Evolutionary conservation across 2,329 filamentous ascomycete species (phyloP).

Genomic region (Saccharata proteae): DNA sequence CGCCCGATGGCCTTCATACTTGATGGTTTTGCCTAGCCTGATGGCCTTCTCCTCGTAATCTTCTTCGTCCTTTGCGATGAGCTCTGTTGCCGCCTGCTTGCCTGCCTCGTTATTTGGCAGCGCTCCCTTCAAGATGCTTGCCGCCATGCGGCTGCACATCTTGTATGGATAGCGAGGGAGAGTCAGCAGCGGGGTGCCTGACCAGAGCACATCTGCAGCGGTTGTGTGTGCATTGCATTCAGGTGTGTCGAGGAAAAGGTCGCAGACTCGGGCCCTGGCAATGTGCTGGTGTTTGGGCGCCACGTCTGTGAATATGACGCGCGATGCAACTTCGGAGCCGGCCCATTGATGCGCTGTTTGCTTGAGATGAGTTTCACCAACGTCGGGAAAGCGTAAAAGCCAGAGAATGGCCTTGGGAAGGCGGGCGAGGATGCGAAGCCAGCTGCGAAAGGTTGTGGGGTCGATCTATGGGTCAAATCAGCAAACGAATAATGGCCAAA

Average conservation of each 20-base stretch:
- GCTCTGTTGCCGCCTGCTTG: constrained; percentile 52
- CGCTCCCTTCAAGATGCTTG: constrained; percentile 83
- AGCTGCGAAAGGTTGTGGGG: constrained; percentile 88
- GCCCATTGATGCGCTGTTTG: constrained; percentile 76
- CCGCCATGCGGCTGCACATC: constrained; percentile 98
- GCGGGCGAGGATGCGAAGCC: constrained; percentile 78
- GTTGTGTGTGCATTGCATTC: constrained; percentile 98
- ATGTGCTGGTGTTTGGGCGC: constrained; percentile 93
- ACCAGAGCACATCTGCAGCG: constrained; percentile 92
- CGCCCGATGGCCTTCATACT: constrained; percentile 20
- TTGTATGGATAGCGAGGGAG: constrained; percentile 89
- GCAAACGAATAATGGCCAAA: not conserved
- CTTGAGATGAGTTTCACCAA: constrained; percentile 76
- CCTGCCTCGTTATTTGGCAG: constrained; percentile 64
- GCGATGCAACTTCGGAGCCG: constrained; percentile 67
- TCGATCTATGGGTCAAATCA: constrained; percentile 57
- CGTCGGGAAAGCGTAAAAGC: constrained; percentile 91
- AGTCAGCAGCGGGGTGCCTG: constrained; percentile 83
- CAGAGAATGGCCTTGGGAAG: constrained; percentile 85
- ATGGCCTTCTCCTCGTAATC: constrained; percentile 62
- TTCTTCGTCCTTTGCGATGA: constrained; percentile 66
- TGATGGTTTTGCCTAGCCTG: constrained; percentile 19
- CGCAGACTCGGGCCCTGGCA: constrained; percentile 77
- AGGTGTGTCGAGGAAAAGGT: constrained; percentile 91
- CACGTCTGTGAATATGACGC: constrained; percentile 91